These are phyloP conservation scores for Ensete ventricosum DNA, from an alignment of 176 grass and related monocot genomes.

Conservation along the genomic window DNA sequence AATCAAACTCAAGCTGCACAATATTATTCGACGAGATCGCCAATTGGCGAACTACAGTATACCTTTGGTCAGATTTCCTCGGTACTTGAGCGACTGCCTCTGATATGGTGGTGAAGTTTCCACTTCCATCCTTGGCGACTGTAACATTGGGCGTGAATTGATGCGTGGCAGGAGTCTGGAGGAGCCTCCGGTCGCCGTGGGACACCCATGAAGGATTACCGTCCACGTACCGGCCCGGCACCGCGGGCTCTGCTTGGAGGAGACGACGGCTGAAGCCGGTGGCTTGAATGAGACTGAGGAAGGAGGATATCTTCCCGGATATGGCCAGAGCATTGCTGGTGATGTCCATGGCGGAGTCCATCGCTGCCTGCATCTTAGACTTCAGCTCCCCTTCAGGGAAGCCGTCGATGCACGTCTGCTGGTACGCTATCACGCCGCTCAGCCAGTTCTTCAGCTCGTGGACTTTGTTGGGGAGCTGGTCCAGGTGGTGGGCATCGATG, in stretches of 20 bases:
- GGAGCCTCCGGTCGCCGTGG: neutral
- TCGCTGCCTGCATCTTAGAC: neutral
- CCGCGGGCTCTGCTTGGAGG: neutral
- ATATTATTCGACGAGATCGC: too few species aligned
- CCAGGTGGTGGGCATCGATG: constrained; percentile 32
- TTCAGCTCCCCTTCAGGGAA: constrained; percentile 5
- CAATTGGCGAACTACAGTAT: neutral
- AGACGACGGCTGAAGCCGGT: neutral
- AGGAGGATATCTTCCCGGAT: neutral
- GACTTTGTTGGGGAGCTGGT: neutral
- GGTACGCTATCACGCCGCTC: neutral
- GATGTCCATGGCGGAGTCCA: neutral
- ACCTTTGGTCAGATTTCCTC: neutral
- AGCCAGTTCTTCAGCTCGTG: constrained; percentile 13
- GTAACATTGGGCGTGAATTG: neutral
- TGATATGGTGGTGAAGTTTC: constrained; percentile 7
- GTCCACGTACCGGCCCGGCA: neutral
- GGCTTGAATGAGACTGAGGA: neutral
- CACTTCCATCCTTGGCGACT: constrained; percentile 10
- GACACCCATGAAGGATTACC: constrained; percentile 3
- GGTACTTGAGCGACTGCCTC: neutral
- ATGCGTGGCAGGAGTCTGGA: neutral
- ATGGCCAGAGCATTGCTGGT: constrained; percentile 12
- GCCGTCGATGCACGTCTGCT: constrained; percentile 11
- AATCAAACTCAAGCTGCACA: constrained; percentile 21